Evolutionary conservation across 1,284 basidiomycete genomes (phyloP).

Genomic region (Ustilago hordei): DNA sequence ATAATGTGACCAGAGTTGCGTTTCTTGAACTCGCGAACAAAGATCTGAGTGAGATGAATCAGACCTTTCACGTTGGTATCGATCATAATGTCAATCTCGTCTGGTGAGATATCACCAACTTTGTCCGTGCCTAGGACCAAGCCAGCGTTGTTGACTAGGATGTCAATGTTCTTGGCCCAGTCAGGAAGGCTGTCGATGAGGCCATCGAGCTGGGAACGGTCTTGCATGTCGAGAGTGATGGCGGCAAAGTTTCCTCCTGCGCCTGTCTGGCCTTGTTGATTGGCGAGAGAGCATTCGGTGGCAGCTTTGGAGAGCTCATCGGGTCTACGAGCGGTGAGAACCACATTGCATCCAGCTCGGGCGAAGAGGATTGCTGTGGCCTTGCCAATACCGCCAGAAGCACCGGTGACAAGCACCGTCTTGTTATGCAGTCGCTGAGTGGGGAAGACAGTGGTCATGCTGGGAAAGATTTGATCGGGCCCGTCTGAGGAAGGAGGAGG

Average conservation of each 20-base stretch:
- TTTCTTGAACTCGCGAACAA: slow-evolving; percentile 81
- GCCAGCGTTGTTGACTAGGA: slow-evolving; percentile 73
- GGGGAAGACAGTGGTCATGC: slow-evolving; percentile 53
- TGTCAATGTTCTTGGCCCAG: slow-evolving; percentile 65
- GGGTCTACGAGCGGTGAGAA: slow-evolving; percentile 71
- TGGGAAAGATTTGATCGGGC: slow-evolving; percentile 43
- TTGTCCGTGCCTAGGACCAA: slow-evolving; percentile 83
- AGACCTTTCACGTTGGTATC: slow-evolving; percentile 90
- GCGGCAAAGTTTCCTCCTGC: slow-evolving; percentile 69
- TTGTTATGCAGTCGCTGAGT: slow-evolving; percentile 76
- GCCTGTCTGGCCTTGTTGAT: slow-evolving; percentile 78
- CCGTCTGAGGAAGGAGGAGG: slow-evolving; percentile 6
- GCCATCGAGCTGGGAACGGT: slow-evolving; percentile 48
- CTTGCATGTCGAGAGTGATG: slow-evolving; percentile 61
- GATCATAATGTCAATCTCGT: slow-evolving; percentile 85
- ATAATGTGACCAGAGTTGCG: slow-evolving; percentile 90
- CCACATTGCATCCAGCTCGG: slow-evolving; percentile 70
- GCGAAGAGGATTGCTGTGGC: slow-evolving; percentile 59
- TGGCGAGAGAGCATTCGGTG: slow-evolving; percentile 76
- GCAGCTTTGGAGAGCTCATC: slow-evolving; percentile 67
- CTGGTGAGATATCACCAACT: slow-evolving; percentile 81
- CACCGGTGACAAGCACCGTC: slow-evolving; percentile 86
- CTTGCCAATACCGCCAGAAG: slow-evolving; percentile 82
- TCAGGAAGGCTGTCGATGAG: slow-evolving; percentile 54
- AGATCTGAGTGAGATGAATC: slow-evolving; percentile 82